Evolutionary conservation across 2,329 filamentous ascomycete species (phyloP).

Genomic region (Stachybotrys chlorohalonatus): DNA sequence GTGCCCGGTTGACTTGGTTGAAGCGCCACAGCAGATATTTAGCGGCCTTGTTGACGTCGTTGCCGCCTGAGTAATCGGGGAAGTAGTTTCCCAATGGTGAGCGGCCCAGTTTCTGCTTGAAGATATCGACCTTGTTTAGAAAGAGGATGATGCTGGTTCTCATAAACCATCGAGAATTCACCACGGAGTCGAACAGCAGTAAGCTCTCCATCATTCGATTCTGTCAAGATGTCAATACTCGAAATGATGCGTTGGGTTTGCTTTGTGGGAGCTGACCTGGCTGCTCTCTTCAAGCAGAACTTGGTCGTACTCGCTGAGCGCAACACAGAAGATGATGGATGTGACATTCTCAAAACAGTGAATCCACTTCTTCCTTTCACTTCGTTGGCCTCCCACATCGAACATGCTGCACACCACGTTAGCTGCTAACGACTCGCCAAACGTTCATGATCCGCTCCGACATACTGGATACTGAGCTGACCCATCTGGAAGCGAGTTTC

Average conservation of each 20-base stretch:
- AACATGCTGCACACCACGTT: conserved; percentile 67
- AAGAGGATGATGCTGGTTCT: conserved; percentile 97
- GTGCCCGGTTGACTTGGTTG: conserved; percentile 94
- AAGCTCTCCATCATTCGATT: conserved; percentile 99
- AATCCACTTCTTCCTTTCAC: conserved; percentile 99
- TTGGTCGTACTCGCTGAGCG: conserved; percentile 96
- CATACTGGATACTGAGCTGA: conserved; percentile 96
- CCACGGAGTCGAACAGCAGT: conserved; percentile 92
- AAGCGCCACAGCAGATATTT: conserved; percentile 98
- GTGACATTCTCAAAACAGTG: conserved; percentile 99
- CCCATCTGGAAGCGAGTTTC: conserved; percentile 99
- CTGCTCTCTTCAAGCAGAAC: conserved; percentile 94
- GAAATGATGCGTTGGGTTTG: not conserved
- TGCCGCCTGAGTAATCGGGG: conserved; percentile 93
- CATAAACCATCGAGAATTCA: conserved; percentile 99
- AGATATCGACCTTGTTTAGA: conserved; percentile 97
- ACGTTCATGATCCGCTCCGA: conserved; percentile 5
- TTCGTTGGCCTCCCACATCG: conserved; percentile 92
- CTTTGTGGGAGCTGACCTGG: conserved; percentile 50
- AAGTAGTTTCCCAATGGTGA: conserved; percentile 94
- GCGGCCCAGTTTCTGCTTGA: conserved; percentile 85
- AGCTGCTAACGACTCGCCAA: conserved; percentile 6
- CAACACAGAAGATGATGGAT: conserved; percentile 98
- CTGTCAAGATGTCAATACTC: conserved; percentile 33
- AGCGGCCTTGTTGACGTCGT: conserved; percentile 94